Evolutionary conservation across 352 stramenopile species (phyloP).

Genomic region (Globisporangium viniferum): DNA sequence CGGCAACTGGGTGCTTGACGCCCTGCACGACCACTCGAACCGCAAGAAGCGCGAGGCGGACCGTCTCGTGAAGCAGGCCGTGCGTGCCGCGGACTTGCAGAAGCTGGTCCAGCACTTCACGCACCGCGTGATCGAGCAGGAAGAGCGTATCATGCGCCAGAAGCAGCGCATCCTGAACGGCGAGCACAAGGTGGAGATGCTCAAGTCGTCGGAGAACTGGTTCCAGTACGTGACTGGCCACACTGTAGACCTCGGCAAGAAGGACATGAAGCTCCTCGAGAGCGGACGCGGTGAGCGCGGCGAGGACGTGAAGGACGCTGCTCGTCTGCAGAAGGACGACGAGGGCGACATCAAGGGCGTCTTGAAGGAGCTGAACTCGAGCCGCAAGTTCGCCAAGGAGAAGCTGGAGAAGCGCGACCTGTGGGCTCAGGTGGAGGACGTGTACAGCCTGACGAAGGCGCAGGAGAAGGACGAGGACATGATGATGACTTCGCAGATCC

Average conservation of each 20-base stretch:
- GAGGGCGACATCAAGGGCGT: conserved; percentile 75
- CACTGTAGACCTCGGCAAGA: conserved; percentile 71
- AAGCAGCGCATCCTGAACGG: conserved; percentile 88
- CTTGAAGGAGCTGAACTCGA: conserved; percentile 56
- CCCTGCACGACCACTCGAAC: conserved; percentile 79
- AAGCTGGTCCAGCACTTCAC: conserved; percentile 89
- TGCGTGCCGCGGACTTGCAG: conserved; percentile 80
- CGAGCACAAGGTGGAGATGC: conserved; percentile 90
- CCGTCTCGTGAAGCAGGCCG: conserved; percentile 79
- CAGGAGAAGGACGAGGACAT: conserved; percentile 91
- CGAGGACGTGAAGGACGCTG: conserved; percentile 78
- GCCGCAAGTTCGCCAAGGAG: conserved; percentile 59
- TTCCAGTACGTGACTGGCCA: conserved; percentile 86
- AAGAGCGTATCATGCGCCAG: conserved; percentile 88
- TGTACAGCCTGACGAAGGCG: conserved; percentile 76
- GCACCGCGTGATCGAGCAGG: conserved; percentile 86
- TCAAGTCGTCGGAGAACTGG: conserved; percentile 89
- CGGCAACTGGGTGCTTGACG: conserved; percentile 83
- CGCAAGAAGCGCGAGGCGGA: conserved; percentile 87
- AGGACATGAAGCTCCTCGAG: conserved; percentile 83
- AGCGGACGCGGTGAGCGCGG: conserved; percentile 51
- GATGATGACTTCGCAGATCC: conserved; percentile 91
- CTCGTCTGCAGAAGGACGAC: conserved; percentile 82
- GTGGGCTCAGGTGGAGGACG: conserved; percentile 81
- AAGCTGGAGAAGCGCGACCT: conserved; percentile 85